These are phyloP conservation scores for Fusarium armeniacum DNA, from an alignment of 2,329 filamentous ascomycete species.

Conservation along the genomic window DNA sequence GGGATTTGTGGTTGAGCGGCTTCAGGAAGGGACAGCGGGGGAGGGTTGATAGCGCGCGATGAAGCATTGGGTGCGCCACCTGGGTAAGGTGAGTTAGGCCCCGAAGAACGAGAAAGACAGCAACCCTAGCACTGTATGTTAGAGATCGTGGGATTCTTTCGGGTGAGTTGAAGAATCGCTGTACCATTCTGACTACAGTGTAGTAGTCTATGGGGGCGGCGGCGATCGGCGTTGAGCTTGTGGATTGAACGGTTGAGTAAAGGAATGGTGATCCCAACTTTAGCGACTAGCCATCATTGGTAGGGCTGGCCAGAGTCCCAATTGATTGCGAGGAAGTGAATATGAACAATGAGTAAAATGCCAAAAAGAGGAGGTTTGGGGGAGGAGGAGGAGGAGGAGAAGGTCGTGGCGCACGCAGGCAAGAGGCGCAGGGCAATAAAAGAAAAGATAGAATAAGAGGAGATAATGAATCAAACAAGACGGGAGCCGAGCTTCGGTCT, in stretches of 20 bases:
- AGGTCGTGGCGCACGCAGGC: conserved; percentile 19
- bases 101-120: conserved; percentile 68
- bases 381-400: neutral
- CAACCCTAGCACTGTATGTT: conserved; percentile 61
- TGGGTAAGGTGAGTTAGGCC: conserved; percentile 68
- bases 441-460: conserved; percentile 16
- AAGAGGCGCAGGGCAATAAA: conserved; percentile 27
- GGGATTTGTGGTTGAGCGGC: conserved; percentile 44
- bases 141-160: conserved; percentile 22
- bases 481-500: conserved; percentile 27
- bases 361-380: conserved; percentile 3
- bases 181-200: conserved; percentile 42
- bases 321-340: conserved; percentile 12
- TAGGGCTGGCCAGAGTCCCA: conserved; percentile 28
- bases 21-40: conserved; percentile 53
- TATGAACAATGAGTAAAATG: neutral
- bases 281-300: conserved; percentile 44
- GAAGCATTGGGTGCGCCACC: conserved; percentile 65
- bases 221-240: conserved; percentile 29
- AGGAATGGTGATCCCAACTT: conserved; percentile 42
- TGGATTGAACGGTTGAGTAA: conserved; percentile 24
- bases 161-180: conserved; percentile 4
- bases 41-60: conserved; percentile 66
- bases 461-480: conserved; percentile 22
- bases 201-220: conserved; percentile 9